Base-by-base conservation (phyloP, 1,139 yeast species). In the Candida sp. region DNA sequence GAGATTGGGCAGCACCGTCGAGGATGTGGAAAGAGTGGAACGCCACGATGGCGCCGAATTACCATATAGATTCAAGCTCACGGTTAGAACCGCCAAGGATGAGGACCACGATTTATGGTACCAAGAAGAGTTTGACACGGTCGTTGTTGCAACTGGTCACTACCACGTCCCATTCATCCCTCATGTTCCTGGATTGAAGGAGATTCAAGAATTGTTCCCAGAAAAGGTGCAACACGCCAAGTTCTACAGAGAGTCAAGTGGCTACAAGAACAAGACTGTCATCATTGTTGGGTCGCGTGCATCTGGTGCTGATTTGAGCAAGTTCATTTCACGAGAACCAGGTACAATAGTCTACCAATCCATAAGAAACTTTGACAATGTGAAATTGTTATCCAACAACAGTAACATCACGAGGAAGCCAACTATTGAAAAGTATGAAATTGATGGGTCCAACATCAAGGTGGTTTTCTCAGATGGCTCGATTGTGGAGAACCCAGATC, bases 211-310 rank as follows among this genome's bases (percentile, higher is more conserved):
- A 6, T 49, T 55, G 44, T 67, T 55, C 45, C 75, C 74, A 2
- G 54, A 56, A 0, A 59, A 62, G 7, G 59, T 80, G 2, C 66
- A 70, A 50, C 79, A 80, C 61, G 70, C 83, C 40, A 79, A 78
- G 56, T 70, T 73, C 53, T 77, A 66, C 57, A 58, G 79, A 25
- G 52, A 50, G 5, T 60, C 68, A 0, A 60, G 58, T 1, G 57
- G 54, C 3, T 76, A 71, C 51, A 57, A 60, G 35, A 69, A 63
- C 46, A 63, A 75, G 55, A 65, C 59, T 0, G 70, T 75, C 7
- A 50, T 78, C 1, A 72, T 77, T 9, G 66, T 78, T 40, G 83
- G 83, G 0, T 73, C 80, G 1, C 62, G 80, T 43, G 75, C 81
- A 1, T 74, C 78, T 3, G 81, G 81, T 2, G 70, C 73, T 5